Percentiles rank a stretch among this genome's conserved stretches.
Evolutionary conservation across 768 basidiomycete genomes (phyloP).

Genomic region (Boletus coccyginus): DNA sequence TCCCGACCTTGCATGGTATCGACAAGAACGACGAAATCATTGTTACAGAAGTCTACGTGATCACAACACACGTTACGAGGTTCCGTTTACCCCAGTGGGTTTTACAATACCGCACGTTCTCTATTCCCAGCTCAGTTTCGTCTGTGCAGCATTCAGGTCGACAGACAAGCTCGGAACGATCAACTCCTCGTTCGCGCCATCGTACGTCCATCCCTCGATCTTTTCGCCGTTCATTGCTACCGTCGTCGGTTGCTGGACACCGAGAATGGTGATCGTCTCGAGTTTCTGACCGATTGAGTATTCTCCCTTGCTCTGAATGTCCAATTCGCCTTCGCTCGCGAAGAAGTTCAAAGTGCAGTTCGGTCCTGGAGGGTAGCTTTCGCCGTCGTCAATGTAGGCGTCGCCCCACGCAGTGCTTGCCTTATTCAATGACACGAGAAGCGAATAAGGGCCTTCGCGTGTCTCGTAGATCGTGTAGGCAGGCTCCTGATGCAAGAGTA

Average conservation of each 20-base stretch:
- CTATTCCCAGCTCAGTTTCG: conserved; percentile 36
- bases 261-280: conserved; percentile 55
- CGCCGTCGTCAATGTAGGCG: conserved; percentile 71
- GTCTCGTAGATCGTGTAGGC: conserved; percentile 71
- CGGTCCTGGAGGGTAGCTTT: conserved; percentile 55
- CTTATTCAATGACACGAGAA: conserved; percentile 55
- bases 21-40: too few species aligned
- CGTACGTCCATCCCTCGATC: conserved; percentile 40
- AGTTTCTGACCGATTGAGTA: conserved; percentile 43
- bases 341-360: conserved; percentile 46
- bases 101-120: neutral
- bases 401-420: conserved; percentile 53
- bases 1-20: too few species aligned
- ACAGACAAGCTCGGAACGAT: conserved; percentile 36
- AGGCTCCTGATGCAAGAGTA: conserved; percentile 61
- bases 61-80: neutral
- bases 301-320: conserved; percentile 33
- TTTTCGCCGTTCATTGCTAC: conserved; percentile 40
- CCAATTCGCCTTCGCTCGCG: conserved; percentile 35
- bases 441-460: conserved; percentile 53
- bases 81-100: neutral
- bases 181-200: conserved; percentile 38
- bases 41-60: too few species aligned
- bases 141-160: conserved; percentile 40
- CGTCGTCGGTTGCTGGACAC: conserved; percentile 41